Conservation (phyloP, 768 basidiomycete species). For the Chalciporus pseudorubinellus region DNA sequence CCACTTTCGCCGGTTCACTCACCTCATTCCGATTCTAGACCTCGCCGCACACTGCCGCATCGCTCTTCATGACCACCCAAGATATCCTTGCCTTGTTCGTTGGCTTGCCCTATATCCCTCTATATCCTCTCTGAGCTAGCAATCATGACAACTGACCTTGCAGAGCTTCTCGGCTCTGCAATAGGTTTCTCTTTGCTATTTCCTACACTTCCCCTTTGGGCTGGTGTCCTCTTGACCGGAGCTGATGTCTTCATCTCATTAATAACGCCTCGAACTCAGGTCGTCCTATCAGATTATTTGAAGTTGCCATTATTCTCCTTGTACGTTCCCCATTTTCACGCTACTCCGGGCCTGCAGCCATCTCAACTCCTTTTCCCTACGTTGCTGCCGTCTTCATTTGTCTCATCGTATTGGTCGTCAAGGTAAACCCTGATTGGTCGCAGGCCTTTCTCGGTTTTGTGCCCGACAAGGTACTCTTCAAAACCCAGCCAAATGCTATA, state of each 20-base stretch:
- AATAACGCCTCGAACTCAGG: conserved; percentile 33
- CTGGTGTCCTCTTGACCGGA: conserved; percentile 47
- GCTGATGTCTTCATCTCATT: conserved; percentile 45
- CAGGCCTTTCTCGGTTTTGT: conserved; percentile 42
- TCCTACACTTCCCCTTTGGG: conserved; percentile 48
- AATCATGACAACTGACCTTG: conserved; percentile 56
- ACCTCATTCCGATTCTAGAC: conserved; percentile 26
- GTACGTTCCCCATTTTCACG: conserved; percentile 16
- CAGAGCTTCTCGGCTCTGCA: conserved; percentile 60
- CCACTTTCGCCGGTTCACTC: not conserved
- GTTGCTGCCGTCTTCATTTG: conserved; percentile 24
- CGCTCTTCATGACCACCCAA: conserved; percentile 44
- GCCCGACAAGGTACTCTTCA: conserved; percentile 32
- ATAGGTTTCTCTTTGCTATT: conserved; percentile 56
- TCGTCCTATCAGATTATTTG: conserved; percentile 39
- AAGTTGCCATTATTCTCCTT: conserved; percentile 35
- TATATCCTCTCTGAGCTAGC: conserved; percentile 47
- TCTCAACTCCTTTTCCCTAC: conserved; percentile 13
- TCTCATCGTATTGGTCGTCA: conserved; percentile 43
- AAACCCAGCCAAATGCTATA: conserved; percentile 37
- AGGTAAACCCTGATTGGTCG: conserved; percentile 40
- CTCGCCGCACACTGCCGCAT: conserved; percentile 48
- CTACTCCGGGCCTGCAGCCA: not conserved
- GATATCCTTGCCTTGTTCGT: conserved; percentile 36
- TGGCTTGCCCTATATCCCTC: conserved; percentile 45